Evolutionary conservation across 1,284 basidiomycete genomes (phyloP), one percentile per base, ranked within the genome.

Genomic region (Naganishia cerealis): DNA sequence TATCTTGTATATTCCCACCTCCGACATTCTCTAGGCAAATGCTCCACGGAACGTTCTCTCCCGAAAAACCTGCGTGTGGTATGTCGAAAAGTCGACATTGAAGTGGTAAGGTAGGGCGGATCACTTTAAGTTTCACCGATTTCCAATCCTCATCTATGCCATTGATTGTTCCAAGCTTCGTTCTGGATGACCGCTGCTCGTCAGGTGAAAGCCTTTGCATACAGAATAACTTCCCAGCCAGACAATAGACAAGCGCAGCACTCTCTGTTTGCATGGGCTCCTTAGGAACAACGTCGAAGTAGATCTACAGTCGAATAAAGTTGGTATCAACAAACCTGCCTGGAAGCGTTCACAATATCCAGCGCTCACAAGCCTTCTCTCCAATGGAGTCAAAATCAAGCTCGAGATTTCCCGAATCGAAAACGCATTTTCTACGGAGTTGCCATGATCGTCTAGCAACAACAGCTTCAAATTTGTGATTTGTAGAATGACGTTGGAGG

Each of bases 81-180:
- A 62, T 40, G 38, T 40, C 59, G 18, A 52, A 12, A 54, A 62
- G 13, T 26, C 38, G 50, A 62, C 13, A 48, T 40, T 2, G n/a
- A 36, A 62, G 48, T 1, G 36, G 50, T 2, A 21, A 29, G 24
- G 15, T n/a, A 21, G 3, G 24, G 7, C 24, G 18, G 4, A 10
- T 48, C 16, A 21, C 46, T 10, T 21, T n/a, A 21, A 21, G 46
- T 21, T 21, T 48, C 24, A 48, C 24, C 3, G 46, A 4, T 48
- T 3, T n/a, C 12, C n/a, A 10, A 6, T 4, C 15, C 3, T 21
- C 3, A 10, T 48, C n/a, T 21, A 48, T 8, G 18, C 7, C 13
- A 21, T n/a, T 21, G 12, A 6, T 18, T 10, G 46, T 21, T 10
- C 3, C 7, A 21, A 3, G n/a, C 12, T 4, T 18, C n/a, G 12